These are phyloP conservation scores for Suillus decipiens DNA, from an alignment of 768 basidiomycete species.

Conservation along the genomic window DNA sequence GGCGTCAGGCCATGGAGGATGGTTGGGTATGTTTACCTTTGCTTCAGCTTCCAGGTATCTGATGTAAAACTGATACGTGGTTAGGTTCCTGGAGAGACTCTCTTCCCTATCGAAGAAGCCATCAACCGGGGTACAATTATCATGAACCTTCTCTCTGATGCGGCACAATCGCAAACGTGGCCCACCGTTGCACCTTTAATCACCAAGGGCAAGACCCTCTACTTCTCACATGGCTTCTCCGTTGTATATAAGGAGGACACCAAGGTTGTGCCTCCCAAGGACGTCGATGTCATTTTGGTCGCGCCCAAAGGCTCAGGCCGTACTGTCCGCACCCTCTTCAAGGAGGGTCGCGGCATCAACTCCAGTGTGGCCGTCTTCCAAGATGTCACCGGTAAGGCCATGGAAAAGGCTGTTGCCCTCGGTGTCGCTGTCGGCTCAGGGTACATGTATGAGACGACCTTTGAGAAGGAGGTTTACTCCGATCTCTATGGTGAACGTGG, in stretches of 20 bases:
- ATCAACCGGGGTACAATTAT: slow-evolving; percentile 95
- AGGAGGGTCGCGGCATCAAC: slow-evolving; percentile 99
- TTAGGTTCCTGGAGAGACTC: slow-evolving; percentile 92
- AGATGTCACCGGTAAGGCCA: slow-evolving; percentile 96
- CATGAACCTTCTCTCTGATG: slow-evolving; percentile 99
- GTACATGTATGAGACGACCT: slow-evolving; percentile 99
- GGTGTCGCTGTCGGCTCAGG: slow-evolving; percentile 95
- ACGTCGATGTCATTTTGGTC: slow-evolving; percentile 98
- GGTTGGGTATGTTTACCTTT: slow-evolving; percentile 71
- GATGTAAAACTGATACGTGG: not conserved
- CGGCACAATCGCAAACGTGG: slow-evolving; percentile 98
- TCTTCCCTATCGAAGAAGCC: slow-evolving; percentile 98
- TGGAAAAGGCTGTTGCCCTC: slow-evolving; percentile 94
- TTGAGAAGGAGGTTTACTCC: slow-evolving; percentile 99
- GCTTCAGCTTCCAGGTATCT: slow-evolving; percentile 1
- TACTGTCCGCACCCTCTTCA: slow-evolving; percentile 99
- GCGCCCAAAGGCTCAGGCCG: slow-evolving; percentile 99
- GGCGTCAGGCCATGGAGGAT: slow-evolving; percentile 93
- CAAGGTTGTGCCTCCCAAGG: slow-evolving; percentile 84
- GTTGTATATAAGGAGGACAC: slow-evolving; percentile 98
- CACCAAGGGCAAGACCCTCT: slow-evolving; percentile 99
- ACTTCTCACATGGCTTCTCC: slow-evolving; percentile 99
- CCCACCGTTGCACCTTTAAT: slow-evolving; percentile 85
- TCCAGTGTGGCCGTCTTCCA: slow-evolving; percentile 94
- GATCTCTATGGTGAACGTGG: slow-evolving; percentile 99